Evolutionary conservation across 2,329 filamentous ascomycete species (phyloP).

Genomic region (Paracoccidioides lutzii): DNA sequence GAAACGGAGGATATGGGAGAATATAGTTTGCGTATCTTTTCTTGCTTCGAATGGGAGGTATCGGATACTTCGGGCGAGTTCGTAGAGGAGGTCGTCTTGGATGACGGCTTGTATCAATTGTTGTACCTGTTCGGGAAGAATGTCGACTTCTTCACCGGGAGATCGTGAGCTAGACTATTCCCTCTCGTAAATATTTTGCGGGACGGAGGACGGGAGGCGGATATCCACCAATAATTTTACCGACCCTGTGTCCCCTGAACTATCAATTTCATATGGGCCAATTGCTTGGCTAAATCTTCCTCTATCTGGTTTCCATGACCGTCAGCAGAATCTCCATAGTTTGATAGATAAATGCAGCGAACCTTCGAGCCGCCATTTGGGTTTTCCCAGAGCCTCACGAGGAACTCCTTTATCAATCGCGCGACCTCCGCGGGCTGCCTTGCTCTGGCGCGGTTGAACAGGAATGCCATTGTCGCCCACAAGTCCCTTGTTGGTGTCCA

Average conservation of each 20-base stretch:
- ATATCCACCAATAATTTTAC: constrained; percentile 6
- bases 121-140: constrained; percentile 74
- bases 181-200: too few species aligned
- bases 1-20: constrained; percentile 89
- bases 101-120: constrained; percentile 74
- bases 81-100: constrained; percentile 75
- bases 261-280: constrained; percentile 82
- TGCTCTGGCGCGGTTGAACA: constrained; percentile 51
- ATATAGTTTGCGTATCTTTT: constrained; percentile 90
- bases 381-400: constrained; percentile 48
- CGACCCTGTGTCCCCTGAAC: constrained; percentile 84
- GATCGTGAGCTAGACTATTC: constrained; percentile 1
- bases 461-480: constrained; percentile 48
- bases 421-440: constrained; percentile 51
- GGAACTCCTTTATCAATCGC: constrained; percentile 50
- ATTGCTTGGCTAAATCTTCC: constrained; percentile 75
- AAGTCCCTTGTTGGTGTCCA: background rate
- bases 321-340: constrained; percentile 9
- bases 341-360: constrained; percentile 10
- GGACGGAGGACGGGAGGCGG: background rate
- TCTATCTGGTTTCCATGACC: constrained; percentile 44
- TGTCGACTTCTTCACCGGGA: constrained; percentile 56
- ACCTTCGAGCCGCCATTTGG: constrained; percentile 43
- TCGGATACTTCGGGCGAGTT: constrained; percentile 70
- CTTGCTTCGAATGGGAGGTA: constrained; percentile 87